Evolutionary conservation across 2,329 filamentous ascomycete genomes (phyloP), one percentile per base, ranked within the genome.

Genomic region (Chaetomiaceae sp.): DNA sequence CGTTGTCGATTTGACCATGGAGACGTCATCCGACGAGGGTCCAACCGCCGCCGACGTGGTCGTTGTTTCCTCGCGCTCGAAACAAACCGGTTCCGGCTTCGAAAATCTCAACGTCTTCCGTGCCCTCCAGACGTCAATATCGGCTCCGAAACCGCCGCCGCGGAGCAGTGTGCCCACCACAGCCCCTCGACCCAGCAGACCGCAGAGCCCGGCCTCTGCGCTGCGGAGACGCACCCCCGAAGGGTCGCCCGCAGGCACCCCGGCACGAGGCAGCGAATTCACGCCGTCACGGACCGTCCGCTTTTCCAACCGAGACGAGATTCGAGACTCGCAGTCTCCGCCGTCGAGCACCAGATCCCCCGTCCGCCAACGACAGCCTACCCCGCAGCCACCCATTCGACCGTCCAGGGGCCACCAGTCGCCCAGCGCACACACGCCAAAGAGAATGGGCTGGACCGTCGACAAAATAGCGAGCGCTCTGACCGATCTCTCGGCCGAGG

Each of bases 401-500:
- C 23, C 52, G 3, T 37, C 59, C n/a, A 43, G 36, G 38, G 46
- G 38, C 45, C 53, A 55, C 37, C 56, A 55, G 20, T 54, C 54
- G 11, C 61, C 59, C 22, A 47, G 36, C 19, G 39, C 47, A 14
- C 57, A 58, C 36, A 60, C 56, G 5, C 58, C 61, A 15, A 59
- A 47, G 42, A 47, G 37, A 17, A 37, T 51, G 39, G 72, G 73
- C 2, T 78, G 75, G 73, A 73, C 73, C 1, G 63, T 73, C 17
- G 67, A 70, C 2, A 71, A 72, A 50, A 67, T 81, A n/a, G 72
- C 72, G 31, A 59, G 64, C 5, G 65, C 68, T 6, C 67, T 82
- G 25, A 66, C 64, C 8, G 56, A 65, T 2, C 72, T 74, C 47
- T 69, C 72, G 15, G 65, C 67, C 31, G 72, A 77, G 22, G 73